Conservation (phyloP, 441 rosid species). For the Omphalea diandra region DNA sequence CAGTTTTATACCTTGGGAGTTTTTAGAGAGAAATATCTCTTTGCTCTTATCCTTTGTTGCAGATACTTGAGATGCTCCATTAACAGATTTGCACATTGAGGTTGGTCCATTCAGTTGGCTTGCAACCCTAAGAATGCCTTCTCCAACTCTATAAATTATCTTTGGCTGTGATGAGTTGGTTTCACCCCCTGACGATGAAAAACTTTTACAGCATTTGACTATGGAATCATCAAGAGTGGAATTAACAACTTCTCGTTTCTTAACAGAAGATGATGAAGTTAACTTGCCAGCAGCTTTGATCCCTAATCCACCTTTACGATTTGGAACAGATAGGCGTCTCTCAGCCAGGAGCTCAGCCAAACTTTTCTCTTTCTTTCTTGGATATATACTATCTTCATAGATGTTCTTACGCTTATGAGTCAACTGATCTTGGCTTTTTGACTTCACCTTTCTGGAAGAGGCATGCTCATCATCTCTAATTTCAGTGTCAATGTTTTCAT, state of each 20-base stretch:
- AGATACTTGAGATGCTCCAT: constrained; percentile 24
- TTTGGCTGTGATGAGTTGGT: constrained; percentile 34
- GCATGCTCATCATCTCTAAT: constrained; percentile 22
- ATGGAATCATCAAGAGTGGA: constrained; percentile 25
- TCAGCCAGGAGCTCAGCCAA: constrained; percentile 54
- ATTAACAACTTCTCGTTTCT: constrained; percentile 47
- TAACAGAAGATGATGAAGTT: constrained; percentile 25
- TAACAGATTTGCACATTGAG: constrained; percentile 33
- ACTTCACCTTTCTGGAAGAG: constrained; percentile 32
- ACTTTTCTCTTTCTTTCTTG: constrained; percentile 54
- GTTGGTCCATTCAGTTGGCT: constrained; percentile 50
- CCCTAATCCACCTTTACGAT: constrained; percentile 28
- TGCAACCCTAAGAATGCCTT: constrained; percentile 59
- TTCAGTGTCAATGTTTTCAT: constrained; percentile 25
- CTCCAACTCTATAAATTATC: constrained; percentile 55
- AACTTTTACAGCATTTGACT: constrained; percentile 31
- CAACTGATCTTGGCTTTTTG: constrained; percentile 27
- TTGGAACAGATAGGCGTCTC: constrained; percentile 29
- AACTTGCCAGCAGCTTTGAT: constrained; percentile 23
- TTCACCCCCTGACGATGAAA: constrained; percentile 24
- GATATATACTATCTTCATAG: constrained; percentile 26
- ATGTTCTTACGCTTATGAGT: constrained; percentile 36
- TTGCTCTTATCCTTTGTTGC: constrained; percentile 28
- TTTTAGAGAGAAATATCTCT: constrained; percentile 26
- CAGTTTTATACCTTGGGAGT: constrained; percentile 24